Conservation (phyloP, 305 asterid species). For the Fraxinus sp. region DNA sequence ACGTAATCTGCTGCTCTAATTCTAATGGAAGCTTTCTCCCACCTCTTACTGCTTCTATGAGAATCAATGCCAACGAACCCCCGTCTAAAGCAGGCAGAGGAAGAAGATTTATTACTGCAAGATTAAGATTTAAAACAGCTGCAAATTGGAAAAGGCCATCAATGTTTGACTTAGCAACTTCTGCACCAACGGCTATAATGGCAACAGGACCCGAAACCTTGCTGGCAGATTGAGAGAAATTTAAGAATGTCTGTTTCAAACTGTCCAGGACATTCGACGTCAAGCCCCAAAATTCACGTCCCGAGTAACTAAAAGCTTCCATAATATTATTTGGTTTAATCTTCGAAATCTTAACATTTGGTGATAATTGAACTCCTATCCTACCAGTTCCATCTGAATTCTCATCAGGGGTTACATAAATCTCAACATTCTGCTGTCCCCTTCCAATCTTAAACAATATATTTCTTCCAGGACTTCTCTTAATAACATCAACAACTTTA, state of each 20-base stretch:
- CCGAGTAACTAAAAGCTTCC: slow-evolving; percentile 64
- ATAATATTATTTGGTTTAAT: slow-evolving; percentile 52
- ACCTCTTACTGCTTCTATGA: slow-evolving; percentile 83
- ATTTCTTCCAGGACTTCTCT: slow-evolving; percentile 53
- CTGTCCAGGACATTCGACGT: slow-evolving; percentile 66
- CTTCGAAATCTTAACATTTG: slow-evolving; percentile 66
- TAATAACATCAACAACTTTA: slow-evolving; percentile 74
- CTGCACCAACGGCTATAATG: slow-evolving; percentile 94
- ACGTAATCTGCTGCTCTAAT: slow-evolving; percentile 83
- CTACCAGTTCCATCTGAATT: slow-evolving; percentile 80
- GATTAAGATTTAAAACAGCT: slow-evolving; percentile 78
- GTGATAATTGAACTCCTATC: slow-evolving; percentile 87
- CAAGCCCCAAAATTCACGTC: slow-evolving; percentile 87
- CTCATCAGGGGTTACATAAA: slow-evolving; percentile 73
- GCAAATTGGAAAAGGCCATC: slow-evolving; percentile 97
- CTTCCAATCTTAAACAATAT: slow-evolving; percentile 64
- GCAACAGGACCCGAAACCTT: slow-evolving; percentile 98
- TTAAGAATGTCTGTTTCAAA: slow-evolving; percentile 73
- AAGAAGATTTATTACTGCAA: slow-evolving; percentile 89
- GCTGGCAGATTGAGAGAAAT: slow-evolving; percentile 87
- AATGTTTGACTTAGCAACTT: slow-evolving; percentile 81
- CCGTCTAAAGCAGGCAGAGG: slow-evolving; percentile 96
- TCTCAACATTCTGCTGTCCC: slow-evolving; percentile 45
- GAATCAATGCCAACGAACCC: slow-evolving; percentile 80
- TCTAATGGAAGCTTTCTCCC: slow-evolving; percentile 89